Conservation (phyloP, 805 yeast genomes). For the Priceomyces medius region DNA sequence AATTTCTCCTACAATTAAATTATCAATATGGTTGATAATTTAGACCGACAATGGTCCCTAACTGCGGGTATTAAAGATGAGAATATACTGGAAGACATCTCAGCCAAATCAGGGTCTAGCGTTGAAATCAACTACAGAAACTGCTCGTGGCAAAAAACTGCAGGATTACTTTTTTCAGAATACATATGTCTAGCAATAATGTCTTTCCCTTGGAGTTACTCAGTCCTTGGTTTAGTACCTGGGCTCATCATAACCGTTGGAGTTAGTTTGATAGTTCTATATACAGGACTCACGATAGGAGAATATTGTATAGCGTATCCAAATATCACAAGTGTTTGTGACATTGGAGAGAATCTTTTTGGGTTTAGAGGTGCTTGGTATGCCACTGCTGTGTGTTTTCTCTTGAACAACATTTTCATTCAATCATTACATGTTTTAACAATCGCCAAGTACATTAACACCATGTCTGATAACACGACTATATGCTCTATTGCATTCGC, state of each 20-base stretch:
- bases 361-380: conserved; percentile 53
- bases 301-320: conserved; percentile 58
- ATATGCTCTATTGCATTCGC: conserved; percentile 54
- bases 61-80: conserved; percentile 2
- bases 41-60: conserved; percentile 1
- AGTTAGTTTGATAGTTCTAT: conserved; percentile 49
- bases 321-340: conserved; percentile 51
- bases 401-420: conserved; percentile 55
- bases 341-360: conserved; percentile 57
- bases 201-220: conserved; percentile 68
- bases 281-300: conserved; percentile 55
- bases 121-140: conserved; percentile 44
- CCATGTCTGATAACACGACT: conserved; percentile 46
- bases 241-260: conserved; percentile 55
- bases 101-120: conserved; percentile 8
- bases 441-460: conserved; percentile 60
- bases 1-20: too few species aligned
- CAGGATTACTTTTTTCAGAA: conserved; percentile 59
- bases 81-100: background rate
- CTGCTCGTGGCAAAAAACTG: conserved; percentile 59
- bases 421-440: conserved; percentile 59
- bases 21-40: conserved; percentile 1
- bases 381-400: conserved; percentile 53
- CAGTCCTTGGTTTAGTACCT: conserved; percentile 57
- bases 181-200: conserved; percentile 61